Conservation (phyloP, 805 yeast species). For the Barnettozyma populi region DNA sequence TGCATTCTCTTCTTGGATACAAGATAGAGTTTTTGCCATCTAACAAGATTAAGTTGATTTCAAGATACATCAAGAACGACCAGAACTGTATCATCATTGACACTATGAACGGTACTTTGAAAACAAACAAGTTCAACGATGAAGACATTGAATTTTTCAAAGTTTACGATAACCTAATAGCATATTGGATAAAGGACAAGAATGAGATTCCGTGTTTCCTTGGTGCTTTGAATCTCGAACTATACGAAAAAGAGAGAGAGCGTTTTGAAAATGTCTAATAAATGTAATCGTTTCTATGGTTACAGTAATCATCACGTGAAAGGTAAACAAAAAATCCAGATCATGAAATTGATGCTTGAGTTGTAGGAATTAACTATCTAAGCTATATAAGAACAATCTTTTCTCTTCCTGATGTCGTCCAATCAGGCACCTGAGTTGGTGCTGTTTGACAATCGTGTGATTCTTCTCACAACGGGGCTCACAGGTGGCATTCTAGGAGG, state of each 20-base stretch:
- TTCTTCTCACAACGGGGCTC: slow-evolving; percentile 1
- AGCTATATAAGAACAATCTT: not conserved
- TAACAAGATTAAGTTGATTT: slow-evolving; percentile 48
- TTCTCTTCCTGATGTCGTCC: not conserved
- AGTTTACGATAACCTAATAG: slow-evolving; percentile 46
- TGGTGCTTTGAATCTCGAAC: slow-evolving; percentile 64
- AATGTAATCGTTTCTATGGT: not conserved
- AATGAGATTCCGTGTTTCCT: slow-evolving; percentile 73
- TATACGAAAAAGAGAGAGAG: slow-evolving; percentile 40
- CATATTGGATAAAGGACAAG: slow-evolving; percentile 63
- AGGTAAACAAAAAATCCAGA: not conserved
- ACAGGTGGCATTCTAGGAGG: slow-evolving; percentile 1
- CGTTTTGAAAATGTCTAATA: no score
- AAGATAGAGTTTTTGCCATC: slow-evolving; percentile 59
- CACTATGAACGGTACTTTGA: slow-evolving; percentile 46
- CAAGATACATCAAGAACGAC: slow-evolving; percentile 37
- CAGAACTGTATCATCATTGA: slow-evolving; percentile 53
- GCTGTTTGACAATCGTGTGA: slow-evolving; percentile 1
- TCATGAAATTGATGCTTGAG: not conserved
- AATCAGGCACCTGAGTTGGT: not conserved
- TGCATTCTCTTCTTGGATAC: slow-evolving; percentile 67
- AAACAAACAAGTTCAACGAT: slow-evolving; percentile 39
- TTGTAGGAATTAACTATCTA: not conserved
- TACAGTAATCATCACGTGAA: not conserved
- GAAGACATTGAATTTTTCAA: slow-evolving; percentile 24